Conservation (phyloP, 2,329 filamentous ascomycete genomes). For the Alternaria sp. region DNA sequence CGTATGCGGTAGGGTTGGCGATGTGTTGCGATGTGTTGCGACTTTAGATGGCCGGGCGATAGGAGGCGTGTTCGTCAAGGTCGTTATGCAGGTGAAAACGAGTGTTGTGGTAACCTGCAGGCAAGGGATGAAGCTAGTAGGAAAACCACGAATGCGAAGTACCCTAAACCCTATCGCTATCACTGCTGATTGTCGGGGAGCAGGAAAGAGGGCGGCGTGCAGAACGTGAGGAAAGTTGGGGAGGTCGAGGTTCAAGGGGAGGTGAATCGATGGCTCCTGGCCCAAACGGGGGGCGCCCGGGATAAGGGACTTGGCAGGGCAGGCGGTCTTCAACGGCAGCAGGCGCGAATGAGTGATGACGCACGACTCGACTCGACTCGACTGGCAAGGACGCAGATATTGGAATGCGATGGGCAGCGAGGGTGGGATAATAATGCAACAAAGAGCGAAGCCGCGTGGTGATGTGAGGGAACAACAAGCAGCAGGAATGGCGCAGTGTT, state of each 20-base stretch:
- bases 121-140: conserved; percentile 17
- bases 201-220: conserved; percentile 23
- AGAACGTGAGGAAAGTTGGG: conserved; percentile 12
- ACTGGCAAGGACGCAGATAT: neutral
- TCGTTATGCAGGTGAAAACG: conserved; percentile 25
- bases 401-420: neutral
- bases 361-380: neutral
- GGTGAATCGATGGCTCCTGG: conserved; percentile 32
- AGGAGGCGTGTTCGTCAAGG: conserved; percentile 13
- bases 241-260: conserved; percentile 14
- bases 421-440: conserved; percentile 7
- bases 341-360: conserved; percentile 20
- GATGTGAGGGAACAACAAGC: conserved; percentile 3
- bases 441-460: neutral
- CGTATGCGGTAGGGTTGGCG: conserved; percentile 36
- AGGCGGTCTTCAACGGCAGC: conserved; percentile 29
- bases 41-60: neutral
- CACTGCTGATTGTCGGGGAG: conserved; percentile 33
- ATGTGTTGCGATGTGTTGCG: neutral
- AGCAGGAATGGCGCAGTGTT: conserved; percentile 8
- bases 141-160: conserved; percentile 33
- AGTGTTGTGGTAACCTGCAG: conserved; percentile 29
- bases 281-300: conserved; percentile 22
- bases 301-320: conserved; percentile 23
- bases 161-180: conserved; percentile 15